These are phyloP conservation scores for Ceriops decandra DNA, from an alignment of 345 rosid species.

Conservation along the genomic window DNA sequence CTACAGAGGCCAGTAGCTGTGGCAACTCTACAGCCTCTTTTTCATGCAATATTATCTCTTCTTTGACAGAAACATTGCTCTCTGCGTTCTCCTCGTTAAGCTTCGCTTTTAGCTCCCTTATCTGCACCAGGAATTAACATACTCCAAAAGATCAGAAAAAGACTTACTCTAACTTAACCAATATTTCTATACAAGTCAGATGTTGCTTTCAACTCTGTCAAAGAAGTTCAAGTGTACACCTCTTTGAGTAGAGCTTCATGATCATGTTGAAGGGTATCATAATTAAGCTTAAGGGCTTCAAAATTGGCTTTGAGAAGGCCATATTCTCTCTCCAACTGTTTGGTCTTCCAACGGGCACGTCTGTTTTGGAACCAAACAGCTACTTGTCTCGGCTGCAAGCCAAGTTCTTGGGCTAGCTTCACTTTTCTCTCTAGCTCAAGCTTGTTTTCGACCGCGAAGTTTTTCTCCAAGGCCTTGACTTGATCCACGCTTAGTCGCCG, in stretches of 20 bases:
- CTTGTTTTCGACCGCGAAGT: slow-evolving; percentile 79
- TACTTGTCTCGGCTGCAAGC: slow-evolving; percentile 80
- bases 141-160: not conserved
- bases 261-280: slow-evolving; percentile 64
- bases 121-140: slow-evolving; percentile 36
- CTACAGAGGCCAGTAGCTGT: slow-evolving; percentile 23
- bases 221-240: slow-evolving; percentile 34
- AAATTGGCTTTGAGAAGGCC: slow-evolving; percentile 52
- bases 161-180: no score
- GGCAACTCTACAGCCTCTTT: slow-evolving; percentile 20
- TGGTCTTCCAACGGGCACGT: slow-evolving; percentile 86
- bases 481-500: slow-evolving; percentile 68
- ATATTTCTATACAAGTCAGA: no score
- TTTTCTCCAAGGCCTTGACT: slow-evolving; percentile 83
- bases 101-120: slow-evolving; percentile 68
- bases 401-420: slow-evolving; percentile 79
- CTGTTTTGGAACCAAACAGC: slow-evolving; percentile 95
- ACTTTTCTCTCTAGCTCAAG: slow-evolving; percentile 81
- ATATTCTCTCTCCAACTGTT: slow-evolving; percentile 72
- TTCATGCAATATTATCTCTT: slow-evolving; percentile 42
- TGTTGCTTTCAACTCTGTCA: no score
- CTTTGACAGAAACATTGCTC: slow-evolving; percentile 64
- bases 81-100: slow-evolving; percentile 50
- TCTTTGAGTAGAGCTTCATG: slow-evolving; percentile 73
- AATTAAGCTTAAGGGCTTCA: slow-evolving; percentile 54